Conservation (phyloP, 768 basidiomycete genomes). For the Pleurotus salmoneostramineus region DNA sequence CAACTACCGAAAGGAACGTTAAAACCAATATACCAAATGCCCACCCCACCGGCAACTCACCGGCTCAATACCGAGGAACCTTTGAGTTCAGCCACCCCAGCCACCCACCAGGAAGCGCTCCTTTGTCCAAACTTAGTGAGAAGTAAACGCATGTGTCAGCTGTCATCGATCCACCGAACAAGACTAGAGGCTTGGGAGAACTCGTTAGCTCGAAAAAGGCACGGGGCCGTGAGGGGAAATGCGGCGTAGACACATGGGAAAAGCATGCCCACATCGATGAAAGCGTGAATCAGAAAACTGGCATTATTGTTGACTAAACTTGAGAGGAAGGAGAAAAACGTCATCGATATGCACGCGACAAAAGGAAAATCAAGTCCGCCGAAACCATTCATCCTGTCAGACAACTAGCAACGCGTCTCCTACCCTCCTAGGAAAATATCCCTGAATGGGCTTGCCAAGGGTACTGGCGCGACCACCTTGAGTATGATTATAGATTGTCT, state of each 20-base stretch:
- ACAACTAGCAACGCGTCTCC: not conserved
- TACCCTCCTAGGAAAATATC: not conserved
- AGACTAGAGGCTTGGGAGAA: not conserved
- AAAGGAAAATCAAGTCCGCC: constrained; percentile 6
- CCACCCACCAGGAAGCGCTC: constrained; percentile 2
- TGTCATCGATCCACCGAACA: not conserved
- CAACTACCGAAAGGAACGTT: no score
- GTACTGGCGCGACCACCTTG: not conserved
- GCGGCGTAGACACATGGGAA: constrained; percentile 7
- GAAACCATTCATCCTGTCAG: constrained; percentile 6
- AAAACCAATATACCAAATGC: no score
- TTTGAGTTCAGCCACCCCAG: not conserved
- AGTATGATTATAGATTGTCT: not conserved
- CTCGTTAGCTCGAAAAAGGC: not conserved
- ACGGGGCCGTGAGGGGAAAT: not conserved
- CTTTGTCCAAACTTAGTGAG: constrained; percentile 7
- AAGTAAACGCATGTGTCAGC: constrained; percentile 2
- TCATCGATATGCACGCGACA: not conserved
- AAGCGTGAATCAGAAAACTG: not conserved
- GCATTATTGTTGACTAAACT: not conserved
- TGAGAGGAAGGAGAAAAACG: not conserved
- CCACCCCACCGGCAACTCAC: not conserved
- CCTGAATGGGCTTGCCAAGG: no score
- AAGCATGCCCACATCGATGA: not conserved
- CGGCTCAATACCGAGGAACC: not conserved